Evolutionary conservation across 2,329 filamentous ascomycete genomes (phyloP).

Genomic region (Dothistroma septosporum): DNA sequence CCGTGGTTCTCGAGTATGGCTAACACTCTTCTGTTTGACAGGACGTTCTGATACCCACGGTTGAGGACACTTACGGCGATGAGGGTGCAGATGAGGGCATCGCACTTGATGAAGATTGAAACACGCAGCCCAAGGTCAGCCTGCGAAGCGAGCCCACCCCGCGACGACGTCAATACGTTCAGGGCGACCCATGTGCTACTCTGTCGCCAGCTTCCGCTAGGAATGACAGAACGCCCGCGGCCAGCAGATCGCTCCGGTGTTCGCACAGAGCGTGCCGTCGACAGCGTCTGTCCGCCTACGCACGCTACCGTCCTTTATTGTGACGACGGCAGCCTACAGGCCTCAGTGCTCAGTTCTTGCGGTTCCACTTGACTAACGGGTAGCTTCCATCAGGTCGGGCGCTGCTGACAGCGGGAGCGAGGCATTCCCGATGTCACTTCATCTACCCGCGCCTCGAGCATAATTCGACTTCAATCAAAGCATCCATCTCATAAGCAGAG

Average conservation of each 20-base stretch:
- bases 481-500: not conserved
- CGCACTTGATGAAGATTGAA: conserved; percentile 24
- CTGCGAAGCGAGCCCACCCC: not conserved
- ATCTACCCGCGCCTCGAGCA: not conserved
- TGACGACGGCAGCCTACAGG: conserved; percentile 9
- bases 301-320: not conserved
- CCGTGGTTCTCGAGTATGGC: too few species aligned
- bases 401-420: conserved; percentile 5
- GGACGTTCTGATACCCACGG: conserved; percentile 32
- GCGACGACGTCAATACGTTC: not conserved
- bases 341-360: not conserved
- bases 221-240: not conserved
- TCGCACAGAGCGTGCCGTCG: not conserved
- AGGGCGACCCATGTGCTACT: not conserved
- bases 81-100: conserved; percentile 24
- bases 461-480: not conserved
- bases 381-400: conserved; percentile 7
- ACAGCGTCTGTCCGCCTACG: not conserved
- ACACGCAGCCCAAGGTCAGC: not conserved
- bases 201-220: not conserved
- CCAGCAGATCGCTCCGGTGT: not conserved
- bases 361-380: conserved; percentile 4
- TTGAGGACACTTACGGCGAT: conserved; percentile 33
- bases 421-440: conserved; percentile 8
- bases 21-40: too few species aligned